Base-by-base conservation (phyloP, 2,329 filamentous ascomycete species). In the Hirsutella thompsonii region DNA sequence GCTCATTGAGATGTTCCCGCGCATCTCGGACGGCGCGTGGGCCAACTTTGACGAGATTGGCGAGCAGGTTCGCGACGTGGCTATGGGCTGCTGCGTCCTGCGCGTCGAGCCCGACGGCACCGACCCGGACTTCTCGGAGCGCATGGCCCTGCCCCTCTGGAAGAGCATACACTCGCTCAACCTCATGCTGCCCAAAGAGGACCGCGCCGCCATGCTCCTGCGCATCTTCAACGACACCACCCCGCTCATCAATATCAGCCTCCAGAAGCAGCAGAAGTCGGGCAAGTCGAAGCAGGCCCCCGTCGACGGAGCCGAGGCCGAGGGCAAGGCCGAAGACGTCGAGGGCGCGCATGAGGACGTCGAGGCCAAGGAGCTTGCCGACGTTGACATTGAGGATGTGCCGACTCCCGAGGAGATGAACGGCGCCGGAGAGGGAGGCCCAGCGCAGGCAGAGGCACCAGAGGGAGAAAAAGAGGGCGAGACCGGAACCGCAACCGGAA, bases 181-280 rank as follows among this genome's bases (percentile, higher is more conserved):
- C 60, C 75, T 98, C 41, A 98, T 98, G 92, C 70, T 98, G 55
- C 90, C 92, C 38, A 98, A 98, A 68, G 92, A 98, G 60, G 92
- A 98, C 49, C 78, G 92, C 14, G 81, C 79, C 20, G 92, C 92
- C 1, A 93, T 96, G 86, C 67, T 96, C 51, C 69, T 96, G 47
- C 74, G 92, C 19, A 70, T 98, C 45, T 98, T 82, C 66, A 93
- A 95, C 57, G 90, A 96, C 52, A 82, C 82, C 21, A 82, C 84
- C 0, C 86, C 86, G 4, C 70, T 94, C 37, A 74, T 94, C 47
- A 93, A 92, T 58, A 74, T 74, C 50, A 69, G 67, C 14, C 61
- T 74, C 34, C 66, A 72, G 53, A 69, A 72, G 55, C 57, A 72
- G 44, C 57, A 72, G 44, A 57, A 63, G 43, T 48, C 23, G 23